Conservation (phyloP, 1,139 yeast species). For the Pichia inconspicua region DNA sequence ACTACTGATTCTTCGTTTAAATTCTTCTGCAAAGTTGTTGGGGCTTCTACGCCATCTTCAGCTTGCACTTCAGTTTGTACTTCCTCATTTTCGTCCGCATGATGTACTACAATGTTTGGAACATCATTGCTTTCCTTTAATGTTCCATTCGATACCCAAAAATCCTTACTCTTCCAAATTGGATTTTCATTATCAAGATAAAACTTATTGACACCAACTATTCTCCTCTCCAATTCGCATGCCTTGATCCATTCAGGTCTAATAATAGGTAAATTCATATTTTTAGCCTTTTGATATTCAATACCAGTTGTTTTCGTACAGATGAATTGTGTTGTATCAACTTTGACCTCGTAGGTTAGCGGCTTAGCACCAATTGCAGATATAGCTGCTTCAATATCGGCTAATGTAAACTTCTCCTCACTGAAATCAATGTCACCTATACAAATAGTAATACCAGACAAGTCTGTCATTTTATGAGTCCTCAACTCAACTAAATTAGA, state of each 20-base stretch:
- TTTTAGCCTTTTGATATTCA: constrained; percentile 70
- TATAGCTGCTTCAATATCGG: constrained; percentile 60
- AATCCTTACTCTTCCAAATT: constrained; percentile 27
- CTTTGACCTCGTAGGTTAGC: constrained; percentile 61
- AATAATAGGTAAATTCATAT: constrained; percentile 85
- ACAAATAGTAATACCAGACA: constrained; percentile 88
- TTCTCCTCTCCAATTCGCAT: constrained; percentile 80
- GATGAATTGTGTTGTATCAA: constrained; percentile 91
- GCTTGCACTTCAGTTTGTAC: constrained; percentile 25
- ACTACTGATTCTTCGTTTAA: neutral
- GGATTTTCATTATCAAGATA: constrained; percentile 44
- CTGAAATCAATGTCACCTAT: constrained; percentile 64
- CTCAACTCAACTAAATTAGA: constrained; percentile 64
- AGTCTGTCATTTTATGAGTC: constrained; percentile 94
- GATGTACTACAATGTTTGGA: neutral
- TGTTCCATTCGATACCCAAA: constrained; percentile 21
- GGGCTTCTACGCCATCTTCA: constrained; percentile 5
- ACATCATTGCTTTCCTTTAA: neutral
- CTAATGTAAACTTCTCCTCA: constrained; percentile 45
- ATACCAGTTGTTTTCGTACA: constrained; percentile 48
- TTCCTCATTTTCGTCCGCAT: neutral
- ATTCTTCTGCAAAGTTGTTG: neutral
- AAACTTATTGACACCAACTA: constrained; percentile 88
- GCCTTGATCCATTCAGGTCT: constrained; percentile 97
- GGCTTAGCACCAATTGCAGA: constrained; percentile 77